Evolutionary conservation across 2,329 filamentous ascomycete genomes (phyloP).

Genomic region (Aspergillus sp.): DNA sequence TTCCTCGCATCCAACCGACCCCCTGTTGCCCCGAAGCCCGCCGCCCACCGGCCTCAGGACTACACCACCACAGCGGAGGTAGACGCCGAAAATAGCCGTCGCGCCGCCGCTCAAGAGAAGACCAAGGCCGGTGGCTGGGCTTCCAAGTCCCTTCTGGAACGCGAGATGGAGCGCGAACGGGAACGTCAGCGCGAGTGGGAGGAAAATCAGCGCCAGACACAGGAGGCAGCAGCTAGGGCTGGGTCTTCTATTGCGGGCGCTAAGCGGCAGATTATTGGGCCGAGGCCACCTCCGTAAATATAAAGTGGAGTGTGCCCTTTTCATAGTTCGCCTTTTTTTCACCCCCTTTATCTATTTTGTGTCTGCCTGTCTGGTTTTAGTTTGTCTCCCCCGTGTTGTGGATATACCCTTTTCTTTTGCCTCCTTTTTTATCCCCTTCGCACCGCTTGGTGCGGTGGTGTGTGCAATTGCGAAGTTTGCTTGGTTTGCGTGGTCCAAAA

Average conservation of each 20-base stretch:
- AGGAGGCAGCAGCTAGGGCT: conserved; percentile 49
- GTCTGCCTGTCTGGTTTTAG: too few species aligned
- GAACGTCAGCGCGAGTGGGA: conserved; percentile 68
- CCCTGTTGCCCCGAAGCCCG: conserved; percentile 43
- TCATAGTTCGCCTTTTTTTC: too few species aligned
- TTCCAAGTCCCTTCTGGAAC: conserved; percentile 63
- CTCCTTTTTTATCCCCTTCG: too few species aligned
- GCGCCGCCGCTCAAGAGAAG: conserved; percentile 56
- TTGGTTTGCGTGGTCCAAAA: too few species aligned
- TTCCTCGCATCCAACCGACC: conserved; percentile 59
- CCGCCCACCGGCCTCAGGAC: conserved; percentile 47
- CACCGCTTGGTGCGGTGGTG: too few species aligned
- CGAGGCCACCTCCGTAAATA: conserved; percentile 51
- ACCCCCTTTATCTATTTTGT: too few species aligned
- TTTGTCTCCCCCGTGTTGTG: too few species aligned
- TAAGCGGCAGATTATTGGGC: conserved; percentile 64
- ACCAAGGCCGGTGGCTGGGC: conserved; percentile 64
- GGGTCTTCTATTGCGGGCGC: conserved; percentile 51
- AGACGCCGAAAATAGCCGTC: conserved; percentile 57
- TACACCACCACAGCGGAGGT: conserved; percentile 58
- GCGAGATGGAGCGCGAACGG: conserved; percentile 68
- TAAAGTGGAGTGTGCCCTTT: too few species aligned
- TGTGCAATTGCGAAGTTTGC: too few species aligned
- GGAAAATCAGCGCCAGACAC: conserved; percentile 56
- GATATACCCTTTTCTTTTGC: too few species aligned